These are phyloP conservation scores for Phycomyces nitens DNA, from an alignment of 192 early-diverging fungal genomes.

Conservation along the genomic window DNA sequence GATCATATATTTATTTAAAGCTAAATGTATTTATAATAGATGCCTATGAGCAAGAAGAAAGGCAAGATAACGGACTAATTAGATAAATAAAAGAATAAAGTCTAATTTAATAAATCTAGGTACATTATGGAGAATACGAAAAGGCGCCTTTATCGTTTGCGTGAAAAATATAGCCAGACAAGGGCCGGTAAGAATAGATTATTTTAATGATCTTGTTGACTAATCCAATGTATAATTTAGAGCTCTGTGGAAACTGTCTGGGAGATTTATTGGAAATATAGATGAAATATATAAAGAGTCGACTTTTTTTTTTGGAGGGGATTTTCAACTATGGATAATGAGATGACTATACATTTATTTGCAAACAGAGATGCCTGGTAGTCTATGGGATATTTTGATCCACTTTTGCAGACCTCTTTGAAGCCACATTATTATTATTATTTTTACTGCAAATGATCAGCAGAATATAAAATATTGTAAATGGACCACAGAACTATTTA, in stretches of 20 bases:
- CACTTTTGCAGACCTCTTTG: no score
- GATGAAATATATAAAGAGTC: no score
- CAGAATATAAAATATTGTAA: no score
- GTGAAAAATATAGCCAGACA: slow-evolving; percentile 6
- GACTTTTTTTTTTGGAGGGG: no score
- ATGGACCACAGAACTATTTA: no score
- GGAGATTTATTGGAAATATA: slow-evolving; percentile 11
- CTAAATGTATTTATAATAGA: not conserved
- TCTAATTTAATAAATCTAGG: not conserved
- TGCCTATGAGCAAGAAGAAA: slow-evolving; percentile 13
- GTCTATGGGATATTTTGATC: no score
- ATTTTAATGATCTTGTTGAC: not conserved
- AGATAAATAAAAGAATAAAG: not conserved
- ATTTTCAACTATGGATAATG: no score
- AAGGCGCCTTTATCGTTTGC: not conserved
- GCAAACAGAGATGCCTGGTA: no score
- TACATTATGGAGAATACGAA: not conserved
- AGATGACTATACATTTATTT: no score
- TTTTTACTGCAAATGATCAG: no score
- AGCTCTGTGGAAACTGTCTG: slow-evolving; percentile 15
- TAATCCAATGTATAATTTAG: not conserved
- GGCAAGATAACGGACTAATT: not conserved
- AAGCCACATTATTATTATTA: no score
- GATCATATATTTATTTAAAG: not conserved
- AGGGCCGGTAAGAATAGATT: slow-evolving; percentile 1